These are phyloP conservation scores for Melaleuca alternifolia DNA, from an alignment of 345 rosid species.

Conservation along the genomic window DNA sequence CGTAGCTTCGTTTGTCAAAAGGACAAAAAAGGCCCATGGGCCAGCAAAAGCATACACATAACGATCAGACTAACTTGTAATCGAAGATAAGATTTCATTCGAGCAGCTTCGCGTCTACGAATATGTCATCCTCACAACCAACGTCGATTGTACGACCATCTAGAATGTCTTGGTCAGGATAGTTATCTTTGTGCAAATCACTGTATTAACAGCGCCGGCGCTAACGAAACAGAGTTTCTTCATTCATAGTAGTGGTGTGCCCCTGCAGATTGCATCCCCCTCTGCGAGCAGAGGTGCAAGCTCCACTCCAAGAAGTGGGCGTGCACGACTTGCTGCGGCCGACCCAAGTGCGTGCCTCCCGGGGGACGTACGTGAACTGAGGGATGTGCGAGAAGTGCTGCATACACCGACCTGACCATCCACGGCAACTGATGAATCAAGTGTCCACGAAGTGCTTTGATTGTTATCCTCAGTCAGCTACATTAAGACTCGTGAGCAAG, in stretches of 20 bases:
- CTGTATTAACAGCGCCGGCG: background rate
- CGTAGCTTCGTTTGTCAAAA: background rate
- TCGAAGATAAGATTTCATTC: background rate
- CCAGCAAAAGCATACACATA: background rate
- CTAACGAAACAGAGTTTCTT: background rate
- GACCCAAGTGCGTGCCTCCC: slow-evolving; percentile 92
- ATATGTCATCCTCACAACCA: background rate
- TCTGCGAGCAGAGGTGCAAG: slow-evolving; percentile 60
- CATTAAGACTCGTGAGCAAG: too few relatives aligned
- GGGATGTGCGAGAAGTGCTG: slow-evolving; percentile 83
- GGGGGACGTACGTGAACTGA: slow-evolving; percentile 71
- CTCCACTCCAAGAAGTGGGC: slow-evolving; percentile 70
- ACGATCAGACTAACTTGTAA: background rate
- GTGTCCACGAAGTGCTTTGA: too few relatives aligned
- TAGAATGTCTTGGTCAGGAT: background rate
- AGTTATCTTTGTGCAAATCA: background rate
- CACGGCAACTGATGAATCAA: slow-evolving; percentile 18
- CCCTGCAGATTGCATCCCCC: slow-evolving; percentile 52
- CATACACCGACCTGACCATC: slow-evolving; percentile 51
- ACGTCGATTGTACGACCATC: background rate
- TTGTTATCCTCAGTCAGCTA: too few relatives aligned
- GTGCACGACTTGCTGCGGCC: slow-evolving; percentile 71
- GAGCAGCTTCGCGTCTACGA: background rate
- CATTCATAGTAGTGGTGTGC: background rate
- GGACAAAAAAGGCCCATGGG: background rate